Base-by-base conservation (phyloP, 257 asterid species). In the Anisodus acutangulus region DNA sequence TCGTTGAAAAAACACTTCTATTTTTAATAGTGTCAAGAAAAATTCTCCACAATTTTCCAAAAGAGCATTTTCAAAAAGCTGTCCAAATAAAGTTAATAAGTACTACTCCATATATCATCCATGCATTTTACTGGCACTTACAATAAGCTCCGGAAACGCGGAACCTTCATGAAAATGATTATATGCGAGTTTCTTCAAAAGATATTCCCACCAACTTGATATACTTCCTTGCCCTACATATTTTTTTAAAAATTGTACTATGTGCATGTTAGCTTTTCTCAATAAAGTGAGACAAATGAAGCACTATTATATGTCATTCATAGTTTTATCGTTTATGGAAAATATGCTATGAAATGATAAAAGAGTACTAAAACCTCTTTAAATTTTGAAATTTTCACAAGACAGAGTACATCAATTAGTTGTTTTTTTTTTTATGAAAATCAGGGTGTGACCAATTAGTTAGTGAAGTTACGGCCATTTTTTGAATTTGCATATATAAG, bases 241-340 rank as follows among this genome's bases (percentile, higher is more conserved):
- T 43, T 17, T 31, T 31, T 9, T 16, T 4, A n/a, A n/a, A 9
- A n/a, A n/a, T 71, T 17, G 74, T 66, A 45, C 84, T 3, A 10
- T 81, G 60, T 63, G 16, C 60, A 81, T 62, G 72, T 81, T 81
- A 66, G 13, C 63, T 6, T 43, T 26, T 81, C n/a, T 54, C 78
- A 12, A 62, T 15, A 81, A 58, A 80, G 67, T 9, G 17, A 81
- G 62, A 15, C 26, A 47, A 22, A 55, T 3, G 13, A 54, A 64
- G 43, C 57, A 63, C 9, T 10, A 51, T 64, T n/a, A n/a, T 81
- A 62, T 4, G 51, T 45, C 10, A 1, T 17, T 80, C 43, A 45
- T 60, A 45, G 15, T n/a, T 37, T 81, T 4, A 59, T 49, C 54
- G 12, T 41, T 41, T 15, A 12, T 62, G 72, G 26, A 39, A 60